These are phyloP conservation scores for Termitomyces sp. DNA, from an alignment of 768 basidiomycete species.

Conservation along the genomic window DNA sequence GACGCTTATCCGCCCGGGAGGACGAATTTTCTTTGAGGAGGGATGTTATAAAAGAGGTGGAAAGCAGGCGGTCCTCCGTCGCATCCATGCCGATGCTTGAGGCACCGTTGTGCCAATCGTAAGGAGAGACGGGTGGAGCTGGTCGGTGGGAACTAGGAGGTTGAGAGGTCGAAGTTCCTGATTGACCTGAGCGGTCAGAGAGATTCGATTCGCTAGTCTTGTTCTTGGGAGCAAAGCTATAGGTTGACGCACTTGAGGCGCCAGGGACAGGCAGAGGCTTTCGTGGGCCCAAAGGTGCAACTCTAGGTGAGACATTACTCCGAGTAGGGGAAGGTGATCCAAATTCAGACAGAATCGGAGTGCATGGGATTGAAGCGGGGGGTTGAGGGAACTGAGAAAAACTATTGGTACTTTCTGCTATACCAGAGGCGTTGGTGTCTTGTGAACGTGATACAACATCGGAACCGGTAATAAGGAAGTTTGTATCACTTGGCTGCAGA, in stretches of 20 bases:
- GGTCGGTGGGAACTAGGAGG: constrained; percentile 14
- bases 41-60: constrained; percentile 61
- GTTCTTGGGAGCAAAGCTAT: constrained; percentile 6
- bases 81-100: constrained; percentile 56
- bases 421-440: constrained; percentile 53
- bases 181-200: constrained; percentile 8
- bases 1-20: constrained; percentile 25
- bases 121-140: constrained; percentile 32
- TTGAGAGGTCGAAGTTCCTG: constrained; percentile 1
- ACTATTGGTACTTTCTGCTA: constrained; percentile 57
- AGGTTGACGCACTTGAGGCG: not conserved
- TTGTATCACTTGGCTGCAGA: constrained; percentile 16
- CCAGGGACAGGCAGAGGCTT: constrained; percentile 14
- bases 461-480: constrained; percentile 18
- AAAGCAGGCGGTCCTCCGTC: constrained; percentile 55
- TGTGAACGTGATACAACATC: constrained; percentile 40
- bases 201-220: constrained; percentile 4
- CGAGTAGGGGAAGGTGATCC: constrained; percentile 24
- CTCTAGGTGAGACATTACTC: constrained; percentile 22
- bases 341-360: constrained; percentile 36
- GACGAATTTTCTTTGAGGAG: constrained; percentile 46
- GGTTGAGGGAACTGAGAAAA: constrained; percentile 56
- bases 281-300: constrained; percentile 18
- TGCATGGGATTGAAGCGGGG: constrained; percentile 45
- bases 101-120: constrained; percentile 63